Conservation (phyloP, 2,329 filamentous ascomycete genomes). For the Arthrobotrys sphaeroides region DNA sequence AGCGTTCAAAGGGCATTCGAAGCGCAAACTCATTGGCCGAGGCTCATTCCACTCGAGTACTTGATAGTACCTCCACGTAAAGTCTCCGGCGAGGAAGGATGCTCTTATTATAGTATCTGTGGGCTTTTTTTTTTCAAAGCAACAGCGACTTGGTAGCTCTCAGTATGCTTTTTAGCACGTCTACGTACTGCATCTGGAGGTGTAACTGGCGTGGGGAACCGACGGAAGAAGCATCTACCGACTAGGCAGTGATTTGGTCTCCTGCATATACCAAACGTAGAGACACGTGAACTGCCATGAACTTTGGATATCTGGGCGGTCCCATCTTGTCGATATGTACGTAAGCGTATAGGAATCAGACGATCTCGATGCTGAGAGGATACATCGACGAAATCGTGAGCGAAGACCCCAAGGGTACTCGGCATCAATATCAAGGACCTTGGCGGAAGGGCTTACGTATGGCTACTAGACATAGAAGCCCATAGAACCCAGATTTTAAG, state of each 20-base stretch:
- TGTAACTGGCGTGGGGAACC: background rate
- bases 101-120: background rate
- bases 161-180: background rate
- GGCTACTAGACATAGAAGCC: no score
- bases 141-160: no score
- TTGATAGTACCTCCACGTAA: background rate
- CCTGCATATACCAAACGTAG: background rate
- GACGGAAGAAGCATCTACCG: background rate
- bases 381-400: no score
- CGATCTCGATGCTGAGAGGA: no score
- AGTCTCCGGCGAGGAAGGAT: constrained; percentile 4
- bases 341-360: background rate
- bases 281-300: background rate
- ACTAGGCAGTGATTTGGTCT: background rate
- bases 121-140: no score
- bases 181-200: background rate
- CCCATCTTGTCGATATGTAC: no score
- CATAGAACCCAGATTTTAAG: no score
- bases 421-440: no score
- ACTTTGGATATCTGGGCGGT: background rate
- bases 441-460: no score
- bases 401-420: no score
- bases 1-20: constrained; percentile 40
- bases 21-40: constrained; percentile 1
- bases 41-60: constrained; percentile 11